Conservation (phyloP, 2,329 filamentous ascomycete genomes). For the Alternaria longipes region DNA sequence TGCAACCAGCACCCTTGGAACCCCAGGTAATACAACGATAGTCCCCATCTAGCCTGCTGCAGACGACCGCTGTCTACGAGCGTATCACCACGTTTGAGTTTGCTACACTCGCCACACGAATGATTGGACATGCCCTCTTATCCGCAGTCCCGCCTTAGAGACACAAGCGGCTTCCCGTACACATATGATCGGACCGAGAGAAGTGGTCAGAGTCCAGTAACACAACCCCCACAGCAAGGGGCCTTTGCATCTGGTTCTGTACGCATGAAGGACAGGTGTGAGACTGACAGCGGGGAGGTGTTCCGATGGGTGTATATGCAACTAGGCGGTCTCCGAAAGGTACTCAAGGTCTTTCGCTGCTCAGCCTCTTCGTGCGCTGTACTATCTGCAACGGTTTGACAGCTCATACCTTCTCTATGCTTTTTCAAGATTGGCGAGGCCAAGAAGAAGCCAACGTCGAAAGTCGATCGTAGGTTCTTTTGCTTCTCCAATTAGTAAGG, state of each 20-base stretch:
- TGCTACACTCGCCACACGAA: slow-evolving; percentile 20
- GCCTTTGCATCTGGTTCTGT: slow-evolving; percentile 6
- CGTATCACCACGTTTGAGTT: slow-evolving; percentile 23
- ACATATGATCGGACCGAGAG: slow-evolving; percentile 17
- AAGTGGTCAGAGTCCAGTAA: slow-evolving; percentile 5
- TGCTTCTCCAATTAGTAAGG: slow-evolving; percentile 2
- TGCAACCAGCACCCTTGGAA: slow-evolving; percentile 15
- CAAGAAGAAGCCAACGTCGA: not conserved
- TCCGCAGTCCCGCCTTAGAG: slow-evolving; percentile 1
- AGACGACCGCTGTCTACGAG: slow-evolving; percentile 5
- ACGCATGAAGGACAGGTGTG: slow-evolving; percentile 11
- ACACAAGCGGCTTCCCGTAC: slow-evolving; percentile 20
- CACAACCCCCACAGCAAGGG: slow-evolving; percentile 5
- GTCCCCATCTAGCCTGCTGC: slow-evolving; percentile 17
- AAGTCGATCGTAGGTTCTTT: not conserved
- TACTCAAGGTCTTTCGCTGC: slow-evolving; percentile 5
- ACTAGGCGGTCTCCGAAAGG: slow-evolving; percentile 6
- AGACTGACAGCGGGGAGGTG: slow-evolving; percentile 26
- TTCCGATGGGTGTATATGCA: slow-evolving; percentile 20
- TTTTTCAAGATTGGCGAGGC: not conserved
- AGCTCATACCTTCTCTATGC: slow-evolving; percentile 7
- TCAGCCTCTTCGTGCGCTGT: slow-evolving; percentile 6
- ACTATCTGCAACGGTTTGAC: slow-evolving; percentile 8
- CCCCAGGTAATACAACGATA: slow-evolving; percentile 13
- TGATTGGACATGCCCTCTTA: slow-evolving; percentile 2